phyloP scores from a whole-genome alignment of 2,329 filamentous ascomycete genomes.

The Phyllosticta citribraziliensis region DNA sequence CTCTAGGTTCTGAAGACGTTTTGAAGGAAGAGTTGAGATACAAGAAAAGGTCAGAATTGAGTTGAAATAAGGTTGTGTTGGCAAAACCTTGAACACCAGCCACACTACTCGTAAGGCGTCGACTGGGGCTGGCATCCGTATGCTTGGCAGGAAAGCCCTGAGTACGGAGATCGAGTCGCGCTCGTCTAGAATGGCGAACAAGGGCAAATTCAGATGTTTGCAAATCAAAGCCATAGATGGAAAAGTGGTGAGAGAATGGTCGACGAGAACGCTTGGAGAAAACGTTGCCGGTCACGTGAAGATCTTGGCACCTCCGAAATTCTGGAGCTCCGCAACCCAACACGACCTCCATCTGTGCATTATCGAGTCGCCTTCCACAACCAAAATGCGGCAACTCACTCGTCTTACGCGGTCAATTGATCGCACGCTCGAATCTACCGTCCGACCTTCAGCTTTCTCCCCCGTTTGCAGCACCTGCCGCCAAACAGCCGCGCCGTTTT shows the following conservation, averaged over 20 bases:
- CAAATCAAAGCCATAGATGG: too few species aligned
- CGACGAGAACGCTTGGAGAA: neutral
- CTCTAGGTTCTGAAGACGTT: neutral
- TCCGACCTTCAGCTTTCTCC: neutral
- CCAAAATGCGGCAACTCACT: slow-evolving; percentile 7
- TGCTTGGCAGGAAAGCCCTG: neutral
- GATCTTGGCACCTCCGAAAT: neutral
- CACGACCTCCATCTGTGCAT: neutral
- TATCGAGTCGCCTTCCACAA: neutral
- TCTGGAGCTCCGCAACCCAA: neutral
- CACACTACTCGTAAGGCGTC: neutral
- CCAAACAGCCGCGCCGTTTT: neutral
- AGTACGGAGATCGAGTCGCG: neutral
- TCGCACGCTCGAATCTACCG: neutral
- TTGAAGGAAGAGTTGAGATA: neutral
- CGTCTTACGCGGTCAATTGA: slow-evolving; percentile 8
- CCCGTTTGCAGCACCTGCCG: neutral
- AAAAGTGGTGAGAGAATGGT: neutral
- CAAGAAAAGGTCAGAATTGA: neutral
- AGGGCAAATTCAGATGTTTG: too few species aligned
- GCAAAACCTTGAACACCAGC: neutral
- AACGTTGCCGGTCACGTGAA: neutral
- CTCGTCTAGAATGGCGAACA: neutral
- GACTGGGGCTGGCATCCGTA: neutral
- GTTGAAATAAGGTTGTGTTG: neutral